These are phyloP conservation scores for Colletotrichum godetiae DNA, from an alignment of 2,329 filamentous ascomycete genomes.

Conservation along the genomic window DNA sequence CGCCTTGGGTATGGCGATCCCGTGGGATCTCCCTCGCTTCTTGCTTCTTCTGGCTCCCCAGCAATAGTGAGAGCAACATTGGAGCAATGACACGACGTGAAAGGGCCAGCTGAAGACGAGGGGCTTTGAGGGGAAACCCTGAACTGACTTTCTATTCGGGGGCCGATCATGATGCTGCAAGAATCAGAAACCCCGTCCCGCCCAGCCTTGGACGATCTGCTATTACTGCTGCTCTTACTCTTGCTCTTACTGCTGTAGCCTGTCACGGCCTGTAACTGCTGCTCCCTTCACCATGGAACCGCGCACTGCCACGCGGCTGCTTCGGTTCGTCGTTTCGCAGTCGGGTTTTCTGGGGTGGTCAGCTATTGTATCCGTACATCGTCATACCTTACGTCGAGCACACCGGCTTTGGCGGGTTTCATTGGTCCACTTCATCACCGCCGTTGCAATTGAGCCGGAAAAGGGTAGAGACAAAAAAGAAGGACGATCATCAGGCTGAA, in stretches of 20 bases:
- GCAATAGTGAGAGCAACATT: slow-evolving; percentile 6
- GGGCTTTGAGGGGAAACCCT: slow-evolving; percentile 34
- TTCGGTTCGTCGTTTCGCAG: slow-evolving; percentile 20
- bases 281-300: neutral
- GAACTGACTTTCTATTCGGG: slow-evolving; percentile 22
- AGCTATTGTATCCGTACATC: neutral
- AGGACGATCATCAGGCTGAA: neutral
- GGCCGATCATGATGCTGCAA: slow-evolving; percentile 27
- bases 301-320: slow-evolving; percentile 18
- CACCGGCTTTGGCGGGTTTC: neutral
- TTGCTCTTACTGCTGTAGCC: neutral
- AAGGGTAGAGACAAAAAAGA: neutral
- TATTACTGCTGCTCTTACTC: slow-evolving; percentile 3
- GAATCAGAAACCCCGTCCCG: slow-evolving; percentile 13
- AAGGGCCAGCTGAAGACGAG: slow-evolving; percentile 25
- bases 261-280: no score
- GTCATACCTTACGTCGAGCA: neutral
- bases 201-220: slow-evolving; percentile 9
- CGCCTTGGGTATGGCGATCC: slow-evolving; percentile 31
- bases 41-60: slow-evolving; percentile 25
- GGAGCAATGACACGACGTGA: neutral
- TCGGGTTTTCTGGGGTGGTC: neutral
- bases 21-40: slow-evolving; percentile 28
- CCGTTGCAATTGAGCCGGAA: neutral
- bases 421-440: neutral